Evolutionary conservation across 2,329 filamentous ascomycete genomes (phyloP), one percentile per base, ranked within the genome.

Genomic region (Geosmithia putterillii): DNA sequence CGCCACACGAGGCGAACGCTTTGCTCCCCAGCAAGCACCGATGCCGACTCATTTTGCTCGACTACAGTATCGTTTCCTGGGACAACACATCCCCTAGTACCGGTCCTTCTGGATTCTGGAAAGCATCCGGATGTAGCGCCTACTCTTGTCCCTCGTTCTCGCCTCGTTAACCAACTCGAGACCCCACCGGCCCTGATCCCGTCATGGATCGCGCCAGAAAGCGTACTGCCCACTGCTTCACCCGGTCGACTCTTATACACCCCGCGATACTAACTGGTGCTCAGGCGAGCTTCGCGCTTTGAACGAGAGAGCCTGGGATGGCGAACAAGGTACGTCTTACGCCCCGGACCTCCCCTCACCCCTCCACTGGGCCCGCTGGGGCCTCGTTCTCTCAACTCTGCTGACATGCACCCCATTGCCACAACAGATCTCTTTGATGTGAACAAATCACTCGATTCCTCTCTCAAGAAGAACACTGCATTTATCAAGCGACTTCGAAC

Each of bases 401-500:
- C 41, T 18, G 4, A 34, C 28, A 21, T 3, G 6, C 21, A 6
- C 18, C 25, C 18, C n/a, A 10, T 7, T 23, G 19, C 21, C 36
- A 15, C 40, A 40, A 23, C 44, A 94, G 88, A 86, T 69, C 67
- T 94, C 48, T 87, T 94, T 57, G 65, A 77, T 43, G 80, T 92
- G 52, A 81, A 78, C 61, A 75, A 76, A 57, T 83, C 85, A 23
- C 81, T 96, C 57, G 90, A 96, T 63, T 95, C 90, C 42, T 92
- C 89, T 42, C 73, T 96, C 62, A 95, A 95, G 69, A 96, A 95
- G 71, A 96, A 96, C 56, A 96, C 90, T 4, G 88, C 89, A 51
- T 95, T 96, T 62, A 96, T 96, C 59, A 95, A 95, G 66, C 86
- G 90, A 56, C 73, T 96, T 44, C 86, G 90, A 53, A 95, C 90